A percentile compares a stretch with the other conserved stretches of the same genome.
Evolutionary conservation across 176 grass and related monocot species (phyloP).

Genomic region (Secale cereale): DNA sequence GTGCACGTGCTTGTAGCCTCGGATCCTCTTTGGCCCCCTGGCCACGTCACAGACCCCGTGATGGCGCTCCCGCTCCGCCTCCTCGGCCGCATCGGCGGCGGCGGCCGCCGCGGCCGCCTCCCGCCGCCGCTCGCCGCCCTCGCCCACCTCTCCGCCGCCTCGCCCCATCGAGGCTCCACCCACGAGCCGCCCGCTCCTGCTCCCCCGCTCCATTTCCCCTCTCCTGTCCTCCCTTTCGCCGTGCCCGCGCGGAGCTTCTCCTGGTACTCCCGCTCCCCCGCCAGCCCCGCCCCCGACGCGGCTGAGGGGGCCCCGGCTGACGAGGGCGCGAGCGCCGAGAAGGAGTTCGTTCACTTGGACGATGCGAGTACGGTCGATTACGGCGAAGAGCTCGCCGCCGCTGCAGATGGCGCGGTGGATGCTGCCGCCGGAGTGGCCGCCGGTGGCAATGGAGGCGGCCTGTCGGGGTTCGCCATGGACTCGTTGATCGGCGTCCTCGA

Average conservation of each 20-base stretch:
- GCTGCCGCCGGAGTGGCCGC: constrained; percentile 24
- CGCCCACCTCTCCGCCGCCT: background rate
- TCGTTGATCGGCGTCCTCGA: constrained; percentile 42
- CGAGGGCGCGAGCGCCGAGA: background rate
- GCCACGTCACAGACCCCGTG: background rate
- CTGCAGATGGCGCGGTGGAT: constrained; percentile 11
- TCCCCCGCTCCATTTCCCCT: background rate
- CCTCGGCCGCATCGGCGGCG: constrained; percentile 30
- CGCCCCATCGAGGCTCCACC: background rate
- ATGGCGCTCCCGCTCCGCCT: constrained; percentile 44
- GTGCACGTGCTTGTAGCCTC: background rate
- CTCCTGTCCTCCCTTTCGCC: background rate
- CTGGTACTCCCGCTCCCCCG: constrained; percentile 42
- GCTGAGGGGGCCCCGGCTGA: background rate
- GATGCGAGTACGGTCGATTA: background rate
- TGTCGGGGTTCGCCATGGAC: constrained; percentile 27
- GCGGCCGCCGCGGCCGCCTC: constrained; percentile 9
- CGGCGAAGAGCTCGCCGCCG: constrained; percentile 24
- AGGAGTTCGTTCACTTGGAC: background rate
- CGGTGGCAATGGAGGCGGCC: constrained; percentile 18
- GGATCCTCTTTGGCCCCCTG: background rate
- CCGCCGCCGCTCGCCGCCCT: constrained; percentile 10
- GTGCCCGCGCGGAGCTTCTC: constrained; percentile 52
- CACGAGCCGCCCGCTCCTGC: background rate
- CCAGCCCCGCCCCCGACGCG: background rate